Evolutionary conservation across 306 rosid species (phyloP).

Genomic region (Cicer cuneatum): DNA sequence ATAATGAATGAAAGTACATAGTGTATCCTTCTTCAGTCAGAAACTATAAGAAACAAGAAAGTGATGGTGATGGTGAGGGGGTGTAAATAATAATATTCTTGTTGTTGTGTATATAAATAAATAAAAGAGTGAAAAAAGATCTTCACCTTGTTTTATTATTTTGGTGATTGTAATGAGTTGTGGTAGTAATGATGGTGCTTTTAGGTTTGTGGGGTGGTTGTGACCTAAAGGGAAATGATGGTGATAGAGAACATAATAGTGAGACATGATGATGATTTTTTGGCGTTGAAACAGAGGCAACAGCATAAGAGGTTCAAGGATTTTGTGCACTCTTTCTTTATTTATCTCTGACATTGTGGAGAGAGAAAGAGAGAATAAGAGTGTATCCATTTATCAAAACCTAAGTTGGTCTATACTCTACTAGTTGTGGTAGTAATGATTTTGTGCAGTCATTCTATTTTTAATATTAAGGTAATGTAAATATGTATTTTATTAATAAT

Average conservation of each 20-base stretch:
- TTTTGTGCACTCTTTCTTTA: conserved; percentile 39
- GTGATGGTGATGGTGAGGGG: neutral
- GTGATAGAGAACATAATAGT: conserved; percentile 58
- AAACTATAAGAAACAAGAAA: conserved; percentile 3
- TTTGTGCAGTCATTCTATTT: too few species aligned
- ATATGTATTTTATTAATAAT: too few species aligned
- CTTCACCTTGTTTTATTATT: neutral
- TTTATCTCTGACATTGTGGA: conserved; percentile 45
- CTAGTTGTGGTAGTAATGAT: too few species aligned
- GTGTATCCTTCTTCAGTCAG: conserved; percentile 32
- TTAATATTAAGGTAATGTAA: too few species aligned
- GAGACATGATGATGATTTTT: conserved; percentile 60
- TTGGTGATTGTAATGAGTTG: conserved; percentile 13
- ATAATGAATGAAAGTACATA: conserved; percentile 14
- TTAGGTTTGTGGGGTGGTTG: conserved; percentile 59
- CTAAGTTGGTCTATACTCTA: conserved; percentile 23
- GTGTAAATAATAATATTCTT: neutral
- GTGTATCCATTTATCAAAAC: conserved; percentile 41
- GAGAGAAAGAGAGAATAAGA: conserved; percentile 17
- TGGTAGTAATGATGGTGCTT: conserved; percentile 57
- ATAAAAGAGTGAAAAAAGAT: conserved; percentile 4
- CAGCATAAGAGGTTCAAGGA: conserved; percentile 38
- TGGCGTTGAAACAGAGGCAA: conserved; percentile 58
- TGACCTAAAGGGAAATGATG: conserved; percentile 61
- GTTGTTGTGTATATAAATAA: neutral